Conservation (phyloP, 225 moss, liverwort and hornwort species). For the Physcomitrellopsis africana region DNA sequence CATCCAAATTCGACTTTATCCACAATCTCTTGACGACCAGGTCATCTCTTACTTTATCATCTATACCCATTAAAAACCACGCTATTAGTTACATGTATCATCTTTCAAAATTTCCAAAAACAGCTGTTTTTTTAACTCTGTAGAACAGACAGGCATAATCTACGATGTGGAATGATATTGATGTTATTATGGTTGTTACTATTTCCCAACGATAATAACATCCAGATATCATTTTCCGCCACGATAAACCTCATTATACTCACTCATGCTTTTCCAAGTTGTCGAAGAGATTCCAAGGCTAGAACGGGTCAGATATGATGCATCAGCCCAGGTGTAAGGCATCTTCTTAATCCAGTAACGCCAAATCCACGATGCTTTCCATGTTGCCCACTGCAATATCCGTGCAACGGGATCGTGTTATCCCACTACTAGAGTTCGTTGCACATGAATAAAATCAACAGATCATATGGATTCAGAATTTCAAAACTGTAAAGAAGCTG, state of each 20-base stretch:
- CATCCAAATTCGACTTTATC: conserved; percentile 75
- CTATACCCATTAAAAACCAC: conserved; percentile 42
- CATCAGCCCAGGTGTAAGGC: conserved; percentile 93
- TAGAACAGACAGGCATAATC: background rate
- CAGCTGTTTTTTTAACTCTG: background rate
- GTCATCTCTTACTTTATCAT: conserved; percentile 67
- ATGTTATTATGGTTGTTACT: background rate
- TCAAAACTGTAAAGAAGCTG: conserved; percentile 4
- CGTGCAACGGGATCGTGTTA: conserved; percentile 8
- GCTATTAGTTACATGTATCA: background rate
- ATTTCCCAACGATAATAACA: background rate
- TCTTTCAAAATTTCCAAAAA: too few relatives aligned
- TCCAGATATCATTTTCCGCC: conserved; percentile 9
- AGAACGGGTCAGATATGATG: conserved; percentile 75
- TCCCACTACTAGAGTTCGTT: background rate
- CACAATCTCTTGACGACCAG: conserved; percentile 78
- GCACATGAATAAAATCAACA: conserved; percentile 2
- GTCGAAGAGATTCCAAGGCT: conserved; percentile 55
- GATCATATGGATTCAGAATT: conserved; percentile 3
- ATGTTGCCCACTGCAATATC: conserved; percentile 45
- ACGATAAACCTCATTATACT: conserved; percentile 25
- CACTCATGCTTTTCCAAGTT: conserved; percentile 80
- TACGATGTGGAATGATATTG: background rate
- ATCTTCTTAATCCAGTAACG: conserved; percentile 83
- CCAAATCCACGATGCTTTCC: conserved; percentile 77